A percentile compares a stretch with the other conserved stretches of the same genome.
These are phyloP conservation scores for Rhodomyrtus tomentosa DNA, from an alignment of 345 rosid genomes.

Conservation along the genomic window DNA sequence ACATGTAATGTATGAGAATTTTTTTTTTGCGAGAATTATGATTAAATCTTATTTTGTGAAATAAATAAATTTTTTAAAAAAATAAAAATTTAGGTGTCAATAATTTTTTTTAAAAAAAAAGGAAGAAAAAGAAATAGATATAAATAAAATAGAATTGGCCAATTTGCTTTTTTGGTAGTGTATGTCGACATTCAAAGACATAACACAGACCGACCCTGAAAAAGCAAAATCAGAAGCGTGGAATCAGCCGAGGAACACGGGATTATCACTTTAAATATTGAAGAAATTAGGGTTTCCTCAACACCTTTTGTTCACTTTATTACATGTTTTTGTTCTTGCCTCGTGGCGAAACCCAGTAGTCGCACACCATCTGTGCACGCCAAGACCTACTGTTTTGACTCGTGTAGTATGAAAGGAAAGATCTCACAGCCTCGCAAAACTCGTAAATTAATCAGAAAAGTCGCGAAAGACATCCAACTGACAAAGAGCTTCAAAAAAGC, in stretches of 20 bases:
- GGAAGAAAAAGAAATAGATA: neutral
- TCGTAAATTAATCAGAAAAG: neutral
- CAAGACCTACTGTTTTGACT: neutral
- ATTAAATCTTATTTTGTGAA: too few relatives aligned
- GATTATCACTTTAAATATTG: neutral
- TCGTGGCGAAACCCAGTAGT: neutral
- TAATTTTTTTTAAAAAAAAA: too few relatives aligned
- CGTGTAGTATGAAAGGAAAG: neutral
- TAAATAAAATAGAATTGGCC: neutral
- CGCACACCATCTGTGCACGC: neutral
- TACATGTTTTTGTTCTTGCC: neutral
- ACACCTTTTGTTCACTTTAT: neutral
- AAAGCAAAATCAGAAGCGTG: neutral
- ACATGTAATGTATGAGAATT: too few relatives aligned
- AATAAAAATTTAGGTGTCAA: too few relatives aligned
- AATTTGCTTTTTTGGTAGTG: neutral
- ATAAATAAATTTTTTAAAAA: too few relatives aligned
- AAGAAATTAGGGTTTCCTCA: neutral
- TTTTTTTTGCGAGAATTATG: too few relatives aligned
- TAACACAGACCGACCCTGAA: neutral
- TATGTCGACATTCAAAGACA: neutral
- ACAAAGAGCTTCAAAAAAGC: neutral
- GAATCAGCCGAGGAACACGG: neutral
- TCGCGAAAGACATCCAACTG: neutral
- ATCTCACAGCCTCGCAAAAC: neutral